Evolutionary conservation across 192 early-diverging fungal genomes (phyloP).

Genomic region (Hyaloraphidium curvatum): DNA sequence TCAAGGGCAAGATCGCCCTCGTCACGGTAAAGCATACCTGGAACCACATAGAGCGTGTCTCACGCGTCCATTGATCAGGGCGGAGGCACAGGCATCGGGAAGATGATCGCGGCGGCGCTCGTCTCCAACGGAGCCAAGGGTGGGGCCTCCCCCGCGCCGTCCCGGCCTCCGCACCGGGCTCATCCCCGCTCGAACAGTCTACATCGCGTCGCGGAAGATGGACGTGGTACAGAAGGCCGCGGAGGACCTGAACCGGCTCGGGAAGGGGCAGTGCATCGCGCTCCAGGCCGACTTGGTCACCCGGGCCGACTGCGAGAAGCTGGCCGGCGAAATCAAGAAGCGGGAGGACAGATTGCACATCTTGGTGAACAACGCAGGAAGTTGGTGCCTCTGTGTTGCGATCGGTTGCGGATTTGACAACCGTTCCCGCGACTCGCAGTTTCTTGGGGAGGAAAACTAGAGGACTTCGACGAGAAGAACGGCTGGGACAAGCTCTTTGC

Average conservation of each 20-base stretch:
- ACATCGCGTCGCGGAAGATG: not conserved
- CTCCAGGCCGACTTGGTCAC: constrained; percentile 1
- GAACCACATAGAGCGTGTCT: not conserved
- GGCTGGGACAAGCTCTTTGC: constrained; percentile 49
- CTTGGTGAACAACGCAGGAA: no score
- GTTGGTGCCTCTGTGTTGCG: no score
- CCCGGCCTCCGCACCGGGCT: not conserved
- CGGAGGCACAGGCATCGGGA: not conserved
- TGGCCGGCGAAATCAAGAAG: no score
- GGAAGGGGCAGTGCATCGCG: not conserved
- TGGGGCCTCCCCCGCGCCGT: not conserved
- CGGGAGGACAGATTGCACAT: no score
- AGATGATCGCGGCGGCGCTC: not conserved
- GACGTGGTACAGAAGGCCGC: not conserved
- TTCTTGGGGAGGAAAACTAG: no score
- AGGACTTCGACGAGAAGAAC: constrained; percentile 17
- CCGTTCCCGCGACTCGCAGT: no score
- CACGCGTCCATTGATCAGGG: not conserved
- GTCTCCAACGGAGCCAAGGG: not conserved
- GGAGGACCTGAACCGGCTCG: not conserved
- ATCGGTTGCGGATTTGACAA: no score
- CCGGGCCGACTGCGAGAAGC: not conserved
- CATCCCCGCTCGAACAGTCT: not conserved
- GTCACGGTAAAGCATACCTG: not conserved
- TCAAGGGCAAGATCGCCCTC: not conserved